A percentile compares a stretch with the other conserved stretches of the same genome.
phyloP scores from a whole-genome alignment of 2,329 filamentous ascomycete genomes.

The Tolypocladium ophioglossoides region DNA sequence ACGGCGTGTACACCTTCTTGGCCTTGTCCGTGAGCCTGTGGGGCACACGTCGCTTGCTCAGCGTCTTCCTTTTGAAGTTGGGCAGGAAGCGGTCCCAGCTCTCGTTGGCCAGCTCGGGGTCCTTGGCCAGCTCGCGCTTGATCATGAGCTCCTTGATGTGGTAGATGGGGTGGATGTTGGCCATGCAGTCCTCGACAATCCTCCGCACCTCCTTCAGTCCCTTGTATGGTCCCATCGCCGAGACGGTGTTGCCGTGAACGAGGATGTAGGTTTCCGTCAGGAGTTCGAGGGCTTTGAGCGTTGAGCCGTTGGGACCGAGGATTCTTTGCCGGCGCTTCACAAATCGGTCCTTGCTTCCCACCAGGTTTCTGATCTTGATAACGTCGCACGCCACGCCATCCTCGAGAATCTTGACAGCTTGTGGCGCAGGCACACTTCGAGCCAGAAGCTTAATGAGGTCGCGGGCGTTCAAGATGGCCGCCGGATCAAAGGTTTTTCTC shows the following conservation, averaged over 20 bases:
- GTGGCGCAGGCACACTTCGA: conserved; percentile 81
- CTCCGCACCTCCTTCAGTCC: conserved; percentile 85
- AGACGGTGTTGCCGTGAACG: conserved; percentile 93
- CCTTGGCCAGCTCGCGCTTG: conserved; percentile 82
- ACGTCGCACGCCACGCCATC: conserved; percentile 89
- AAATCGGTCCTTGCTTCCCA: conserved; percentile 90
- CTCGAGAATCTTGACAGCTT: conserved; percentile 89
- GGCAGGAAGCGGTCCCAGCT: conserved; percentile 95
- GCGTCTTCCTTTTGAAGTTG: conserved; percentile 89
- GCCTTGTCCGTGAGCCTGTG: conserved; percentile 83
- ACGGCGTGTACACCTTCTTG: conserved; percentile 93
- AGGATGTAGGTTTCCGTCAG: conserved; percentile 87
- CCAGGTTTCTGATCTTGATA: conserved; percentile 86
- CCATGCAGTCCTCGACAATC: conserved; percentile 92
- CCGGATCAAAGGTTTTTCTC: conserved; percentile 81
- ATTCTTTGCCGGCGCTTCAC: conserved; percentile 91
- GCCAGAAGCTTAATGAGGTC: conserved; percentile 91
- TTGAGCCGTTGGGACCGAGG: conserved; percentile 81
- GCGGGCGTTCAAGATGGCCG: conserved; percentile 83
- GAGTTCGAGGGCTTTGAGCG: conserved; percentile 86
- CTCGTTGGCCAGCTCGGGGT: conserved; percentile 75
- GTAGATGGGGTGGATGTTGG: conserved; percentile 94
- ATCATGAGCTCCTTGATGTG: conserved; percentile 71
- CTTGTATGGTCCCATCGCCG: conserved; percentile 85
- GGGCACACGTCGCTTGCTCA: conserved; percentile 74